Base-by-base conservation (phyloP, 1,139 yeast species). In the Yamadazyma blattariae region DNA sequence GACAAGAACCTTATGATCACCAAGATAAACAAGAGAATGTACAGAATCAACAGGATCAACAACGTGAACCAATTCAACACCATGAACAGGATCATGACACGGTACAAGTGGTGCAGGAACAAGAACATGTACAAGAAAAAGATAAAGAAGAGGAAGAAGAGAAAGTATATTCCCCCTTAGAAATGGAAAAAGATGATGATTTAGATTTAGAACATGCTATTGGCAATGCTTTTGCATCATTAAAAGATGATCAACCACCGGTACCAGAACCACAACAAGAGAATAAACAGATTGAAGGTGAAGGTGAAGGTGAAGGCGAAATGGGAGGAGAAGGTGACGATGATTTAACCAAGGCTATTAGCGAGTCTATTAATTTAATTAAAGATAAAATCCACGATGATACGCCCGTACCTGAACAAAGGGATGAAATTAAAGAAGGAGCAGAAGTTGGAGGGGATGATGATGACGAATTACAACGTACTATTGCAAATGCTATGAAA, bases 201-300 rank as follows among this genome's bases (percentile, higher is more conserved):
- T 43, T 47, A 12, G 51, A 49, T 25, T 53, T 60, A 48, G 61
- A 59, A 35, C 55, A 48, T 44, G 67, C 61, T 11, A 64, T 63
- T 16, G 52, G 61, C 3, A 63, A 54, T 37, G 69, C 71, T 1
- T 61, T 64, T 41, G 57, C 54, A 30, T 50, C 64, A 1, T 64
- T 62, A 3, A 44, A 37, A 29, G 35, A 35, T 16, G 25, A 33
- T 27, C 20, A 20, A 19, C 42, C 35, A 14, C 32, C 14, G 27
- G 15, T 13, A 15, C 22, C 14, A n/a, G 28, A 27, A 27, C 15
- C 14, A n/a, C 18, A 29, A 29, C 10, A 36, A 17, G 18, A 25
- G 13, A 11, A 22, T 15, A 26, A 21, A 18, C 18, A 19, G 21
- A 19, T 12, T 12, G 33, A 27, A n/a, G 19, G 19, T 19, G n/a